Conservation (phyloP, 2,329 filamentous ascomycete genomes). For the Fusarium odoratissimum region DNA sequence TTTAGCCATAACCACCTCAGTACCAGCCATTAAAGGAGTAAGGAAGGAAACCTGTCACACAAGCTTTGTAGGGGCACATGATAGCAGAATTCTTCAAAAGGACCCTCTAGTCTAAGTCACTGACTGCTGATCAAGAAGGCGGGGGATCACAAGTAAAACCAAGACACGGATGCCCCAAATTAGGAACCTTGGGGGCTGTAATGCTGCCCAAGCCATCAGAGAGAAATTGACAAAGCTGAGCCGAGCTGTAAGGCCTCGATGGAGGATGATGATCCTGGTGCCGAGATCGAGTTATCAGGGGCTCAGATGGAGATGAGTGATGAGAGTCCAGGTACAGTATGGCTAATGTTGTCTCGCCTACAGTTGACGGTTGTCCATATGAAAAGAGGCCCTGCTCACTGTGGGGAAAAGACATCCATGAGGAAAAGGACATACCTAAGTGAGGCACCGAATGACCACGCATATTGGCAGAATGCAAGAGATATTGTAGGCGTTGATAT, state of each 20-base stretch:
- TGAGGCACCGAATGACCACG: not conserved
- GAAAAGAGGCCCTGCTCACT: not conserved
- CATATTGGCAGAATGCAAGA: not conserved
- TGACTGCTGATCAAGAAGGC: not conserved
- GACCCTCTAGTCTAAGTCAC: not conserved
- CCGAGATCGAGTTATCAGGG: conserved; percentile 6
- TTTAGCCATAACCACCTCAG: not conserved
- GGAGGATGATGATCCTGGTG: conserved; percentile 18
- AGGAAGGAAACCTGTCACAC: conserved; percentile 21
- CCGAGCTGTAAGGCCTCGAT: conserved; percentile 20
- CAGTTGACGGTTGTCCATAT: not conserved
- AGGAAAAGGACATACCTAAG: not conserved
- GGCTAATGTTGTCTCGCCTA: not conserved
- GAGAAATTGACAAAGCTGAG: conserved; percentile 7
- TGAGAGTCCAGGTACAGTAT: not conserved
- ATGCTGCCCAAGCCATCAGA: conserved; percentile 25
- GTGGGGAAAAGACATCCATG: not conserved
- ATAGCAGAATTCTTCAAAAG: conserved; percentile 11
- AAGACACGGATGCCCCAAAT: not conserved
- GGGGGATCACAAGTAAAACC: not conserved
- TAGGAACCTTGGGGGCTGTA: not conserved
- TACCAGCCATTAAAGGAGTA: conserved; percentile 11
- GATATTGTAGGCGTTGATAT: not conserved
- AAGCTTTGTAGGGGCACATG: conserved; percentile 26
- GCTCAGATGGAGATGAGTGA: not conserved